phyloP scores from a whole-genome alignment of 2,329 filamentous ascomycete species.

The Raffaelea ambrosiae region DNA sequence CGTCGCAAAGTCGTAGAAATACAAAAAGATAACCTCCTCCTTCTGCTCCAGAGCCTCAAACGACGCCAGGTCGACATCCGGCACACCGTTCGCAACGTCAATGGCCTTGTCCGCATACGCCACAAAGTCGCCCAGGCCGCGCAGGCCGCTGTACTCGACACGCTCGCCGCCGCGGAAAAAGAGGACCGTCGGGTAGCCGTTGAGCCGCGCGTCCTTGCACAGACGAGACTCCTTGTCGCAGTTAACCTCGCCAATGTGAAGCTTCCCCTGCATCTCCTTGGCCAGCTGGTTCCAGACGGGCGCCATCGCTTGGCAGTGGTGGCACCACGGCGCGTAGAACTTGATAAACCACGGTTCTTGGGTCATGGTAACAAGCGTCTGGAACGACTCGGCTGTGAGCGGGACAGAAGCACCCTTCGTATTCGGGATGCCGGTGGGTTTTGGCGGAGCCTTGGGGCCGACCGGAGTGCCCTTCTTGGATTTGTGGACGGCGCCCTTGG shows the following conservation, averaged over 20 bases:
- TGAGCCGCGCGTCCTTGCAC: constrained; percentile 83
- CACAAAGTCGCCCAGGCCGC: constrained; percentile 84
- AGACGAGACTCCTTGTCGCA: constrained; percentile 78
- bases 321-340: constrained; percentile 97
- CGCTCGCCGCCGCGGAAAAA: constrained; percentile 91
- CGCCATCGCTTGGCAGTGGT: constrained; percentile 87
- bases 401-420: constrained; percentile 64
- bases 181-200: constrained; percentile 78
- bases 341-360: constrained; percentile 97
- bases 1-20: constrained; percentile 95
- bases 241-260: constrained; percentile 95
- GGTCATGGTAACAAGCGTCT: constrained; percentile 74
- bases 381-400: constrained; percentile 78
- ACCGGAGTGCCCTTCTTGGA: constrained; percentile 12
- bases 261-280: constrained; percentile 78
- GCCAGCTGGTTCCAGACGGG: constrained; percentile 85
- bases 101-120: constrained; percentile 81
- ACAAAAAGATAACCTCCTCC: constrained; percentile 92
- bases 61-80: constrained; percentile 66
- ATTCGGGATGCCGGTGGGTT: constrained; percentile 56
- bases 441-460: constrained; percentile 32
- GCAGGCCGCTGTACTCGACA: constrained; percentile 85
- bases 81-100: constrained; percentile 66
- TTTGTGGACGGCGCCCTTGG: constrained; percentile 9
- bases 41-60: constrained; percentile 83